Evolutionary conservation across 2,329 filamentous ascomycete genomes (phyloP).

Genomic region (Cladosporium sp.): DNA sequence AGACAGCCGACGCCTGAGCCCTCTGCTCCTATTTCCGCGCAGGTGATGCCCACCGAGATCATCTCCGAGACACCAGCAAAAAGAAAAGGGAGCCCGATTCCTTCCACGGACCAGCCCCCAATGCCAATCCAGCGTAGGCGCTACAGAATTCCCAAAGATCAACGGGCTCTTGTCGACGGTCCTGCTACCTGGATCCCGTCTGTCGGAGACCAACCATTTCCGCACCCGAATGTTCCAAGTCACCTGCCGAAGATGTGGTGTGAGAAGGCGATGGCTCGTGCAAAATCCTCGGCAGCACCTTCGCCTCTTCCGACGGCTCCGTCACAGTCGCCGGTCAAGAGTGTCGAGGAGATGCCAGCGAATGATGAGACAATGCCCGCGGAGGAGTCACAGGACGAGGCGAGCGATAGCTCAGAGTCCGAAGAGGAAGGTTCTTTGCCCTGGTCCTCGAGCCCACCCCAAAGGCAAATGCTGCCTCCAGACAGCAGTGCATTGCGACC

Average conservation of each 20-base stretch:
- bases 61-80: slow-evolving; percentile 1
- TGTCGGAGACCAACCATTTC: slow-evolving; percentile 30
- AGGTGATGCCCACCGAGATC: not conserved
- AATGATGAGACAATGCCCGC: not conserved
- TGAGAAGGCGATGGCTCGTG: not conserved
- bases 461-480: not conserved
- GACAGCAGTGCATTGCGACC: slow-evolving; percentile 11
- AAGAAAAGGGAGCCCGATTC: not conserved
- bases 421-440: not conserved
- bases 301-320: not conserved
- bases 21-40: not conserved
- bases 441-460: slow-evolving; percentile 10
- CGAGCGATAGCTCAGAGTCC: not conserved
- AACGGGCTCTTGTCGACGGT: slow-evolving; percentile 44
- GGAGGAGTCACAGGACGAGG: not conserved
- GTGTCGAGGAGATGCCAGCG: not conserved
- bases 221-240: slow-evolving; percentile 35
- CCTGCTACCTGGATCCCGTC: slow-evolving; percentile 36
- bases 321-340: not conserved
- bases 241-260: slow-evolving; percentile 27
- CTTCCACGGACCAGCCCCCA: slow-evolving; percentile 1
- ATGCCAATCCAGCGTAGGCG: slow-evolving; percentile 11
- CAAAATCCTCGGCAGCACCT: slow-evolving; percentile 11
- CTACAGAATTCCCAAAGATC: slow-evolving; percentile 37
- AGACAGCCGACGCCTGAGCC: not conserved